Percentiles rank a stretch among this genome's conserved stretches.
phyloP scores from a whole-genome alignment of 116 monocot species.

The Phalaenopsis hybrid region DNA sequence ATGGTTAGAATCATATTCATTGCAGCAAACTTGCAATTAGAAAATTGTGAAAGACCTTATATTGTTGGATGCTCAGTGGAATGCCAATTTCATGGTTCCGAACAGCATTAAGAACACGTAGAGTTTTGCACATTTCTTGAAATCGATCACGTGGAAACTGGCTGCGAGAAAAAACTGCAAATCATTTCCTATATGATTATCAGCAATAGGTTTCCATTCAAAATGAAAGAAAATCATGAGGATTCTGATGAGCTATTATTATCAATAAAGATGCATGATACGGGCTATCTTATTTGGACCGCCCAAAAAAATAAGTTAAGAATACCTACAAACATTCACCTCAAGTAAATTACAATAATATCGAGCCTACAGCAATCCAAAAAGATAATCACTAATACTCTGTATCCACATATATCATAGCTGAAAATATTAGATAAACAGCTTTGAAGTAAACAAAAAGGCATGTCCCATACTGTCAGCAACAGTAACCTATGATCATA shows the following conservation, averaged over 20 bases:
- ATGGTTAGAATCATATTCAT: constrained; percentile 4
- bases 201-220: constrained; percentile 31
- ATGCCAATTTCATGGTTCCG: constrained; percentile 85
- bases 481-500: no score
- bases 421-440: no score
- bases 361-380: neutral
- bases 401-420: neutral
- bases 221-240: neutral
- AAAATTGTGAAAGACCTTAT: constrained; percentile 51
- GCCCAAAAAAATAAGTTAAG: neutral
- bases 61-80: constrained; percentile 90
- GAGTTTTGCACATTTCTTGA: constrained; percentile 95
- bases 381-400: neutral
- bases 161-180: constrained; percentile 78
- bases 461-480: no score
- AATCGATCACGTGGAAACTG: constrained; percentile 85
- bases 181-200: constrained; percentile 42
- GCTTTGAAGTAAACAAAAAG: no score
- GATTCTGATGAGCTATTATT: neutral
- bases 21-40: neutral
- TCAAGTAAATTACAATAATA: no score
- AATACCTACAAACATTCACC: neutral
- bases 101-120: constrained; percentile 90
- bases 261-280: constrained; percentile 1
- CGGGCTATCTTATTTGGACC: neutral